Evolutionary conservation across 1,139 yeast species (phyloP).

Genomic region (Saccharomyces hybrid): DNA sequence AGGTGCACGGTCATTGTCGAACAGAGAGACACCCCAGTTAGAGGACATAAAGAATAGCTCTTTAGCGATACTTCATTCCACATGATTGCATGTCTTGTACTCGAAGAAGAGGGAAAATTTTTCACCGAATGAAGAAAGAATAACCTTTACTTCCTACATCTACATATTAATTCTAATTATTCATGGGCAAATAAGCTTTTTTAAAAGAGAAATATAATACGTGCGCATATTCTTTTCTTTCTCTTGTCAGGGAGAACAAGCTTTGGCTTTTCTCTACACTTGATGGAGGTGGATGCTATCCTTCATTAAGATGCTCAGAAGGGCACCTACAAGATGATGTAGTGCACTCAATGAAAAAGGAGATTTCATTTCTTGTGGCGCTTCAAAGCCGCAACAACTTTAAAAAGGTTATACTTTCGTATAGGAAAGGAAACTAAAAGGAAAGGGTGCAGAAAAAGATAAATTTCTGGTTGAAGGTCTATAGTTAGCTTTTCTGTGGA

Average conservation of each 20-base stretch:
- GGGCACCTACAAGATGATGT: too few relatives aligned
- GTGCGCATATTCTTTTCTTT: background rate
- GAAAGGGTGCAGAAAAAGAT: background rate
- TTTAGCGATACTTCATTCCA: conserved; percentile 3
- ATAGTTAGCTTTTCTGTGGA: background rate
- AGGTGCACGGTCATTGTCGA: background rate
- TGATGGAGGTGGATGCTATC: too few relatives aligned
- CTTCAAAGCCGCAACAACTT: too few relatives aligned
- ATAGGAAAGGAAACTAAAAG: background rate
- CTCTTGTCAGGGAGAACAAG: background rate
- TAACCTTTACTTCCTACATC: background rate
- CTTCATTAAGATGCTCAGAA: too few relatives aligned
- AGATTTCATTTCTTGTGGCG: too few relatives aligned
- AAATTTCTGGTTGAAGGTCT: background rate
- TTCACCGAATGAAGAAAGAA: background rate
- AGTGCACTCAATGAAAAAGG: too few relatives aligned
- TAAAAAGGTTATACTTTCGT: background rate
- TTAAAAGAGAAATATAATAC: background rate
- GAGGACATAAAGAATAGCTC: conserved; percentile 1
- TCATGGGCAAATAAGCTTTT: background rate
- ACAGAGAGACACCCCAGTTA: background rate
- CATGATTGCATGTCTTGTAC: background rate
- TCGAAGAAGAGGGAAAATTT: background rate
- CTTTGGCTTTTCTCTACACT: too few relatives aligned
- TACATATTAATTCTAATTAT: background rate